Evolutionary conservation across 495 filamentous ascomycete genomes (phyloP).

Genomic region (Xylaria acuta): DNA sequence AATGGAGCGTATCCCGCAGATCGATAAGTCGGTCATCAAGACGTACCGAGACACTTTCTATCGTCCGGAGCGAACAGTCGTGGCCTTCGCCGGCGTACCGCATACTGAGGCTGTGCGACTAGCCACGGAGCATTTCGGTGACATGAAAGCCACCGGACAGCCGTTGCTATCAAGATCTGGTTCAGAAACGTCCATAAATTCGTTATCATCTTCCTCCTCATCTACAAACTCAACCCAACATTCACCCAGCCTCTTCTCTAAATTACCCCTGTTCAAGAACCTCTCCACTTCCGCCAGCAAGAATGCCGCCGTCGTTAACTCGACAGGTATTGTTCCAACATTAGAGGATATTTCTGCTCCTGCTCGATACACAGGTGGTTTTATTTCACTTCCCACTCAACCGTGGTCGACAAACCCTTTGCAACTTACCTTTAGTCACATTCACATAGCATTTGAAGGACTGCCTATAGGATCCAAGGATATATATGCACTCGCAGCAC

Average conservation of each 20-base stretch:
- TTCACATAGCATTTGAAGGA: conserved; percentile 95
- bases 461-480: conserved; percentile 87
- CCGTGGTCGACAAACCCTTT: conserved; percentile 77
- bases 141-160: conserved; percentile 69
- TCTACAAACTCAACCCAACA: conserved; percentile 48
- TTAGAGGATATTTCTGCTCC: conserved; percentile 65
- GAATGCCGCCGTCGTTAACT: conserved; percentile 60
- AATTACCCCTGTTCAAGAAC: conserved; percentile 93
- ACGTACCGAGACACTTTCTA: conserved; percentile 86
- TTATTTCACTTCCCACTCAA: conserved; percentile 80
- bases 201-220: conserved; percentile 49
- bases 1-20: conserved; percentile 76
- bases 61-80: conserved; percentile 85
- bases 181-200: conserved; percentile 57
- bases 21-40: conserved; percentile 75
- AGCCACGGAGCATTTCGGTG: conserved; percentile 85
- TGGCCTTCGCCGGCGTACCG: conserved; percentile 92
- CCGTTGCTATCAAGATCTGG: conserved; percentile 63
- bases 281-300: conserved; percentile 73
- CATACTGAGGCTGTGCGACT: conserved; percentile 82
- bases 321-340: conserved; percentile 50
- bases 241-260: conserved; percentile 72
- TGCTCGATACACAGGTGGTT: conserved; percentile 92
- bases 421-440: conserved; percentile 82
- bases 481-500: conserved; percentile 95